phyloP scores from a whole-genome alignment of 1,284 basidiomycete species.

The Malassezia sympodialis region DNA sequence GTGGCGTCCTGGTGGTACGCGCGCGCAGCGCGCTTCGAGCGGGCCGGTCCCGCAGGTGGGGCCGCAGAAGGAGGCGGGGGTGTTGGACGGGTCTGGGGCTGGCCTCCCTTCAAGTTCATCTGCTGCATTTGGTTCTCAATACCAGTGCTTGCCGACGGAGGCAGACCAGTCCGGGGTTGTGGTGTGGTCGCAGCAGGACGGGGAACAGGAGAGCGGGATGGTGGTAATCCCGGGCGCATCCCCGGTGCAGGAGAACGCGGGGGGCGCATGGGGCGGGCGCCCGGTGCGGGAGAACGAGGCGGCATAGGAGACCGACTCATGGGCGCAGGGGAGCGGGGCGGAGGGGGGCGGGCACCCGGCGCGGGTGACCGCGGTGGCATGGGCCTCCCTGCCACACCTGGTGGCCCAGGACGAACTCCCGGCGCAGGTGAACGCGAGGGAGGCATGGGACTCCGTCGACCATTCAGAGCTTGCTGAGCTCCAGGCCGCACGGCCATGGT shows the following conservation, averaged over 20 bases:
- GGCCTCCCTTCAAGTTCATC: neutral
- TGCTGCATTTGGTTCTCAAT: neutral
- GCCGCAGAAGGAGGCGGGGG: neutral
- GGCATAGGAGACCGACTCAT: neutral
- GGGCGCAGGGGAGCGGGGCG: neutral
- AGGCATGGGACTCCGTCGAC: slow-evolving; percentile 13
- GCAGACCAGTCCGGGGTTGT: neutral
- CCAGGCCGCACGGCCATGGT: neutral
- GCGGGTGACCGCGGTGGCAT: slow-evolving; percentile 1
- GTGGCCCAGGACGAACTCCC: neutral
- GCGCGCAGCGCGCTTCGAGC: slow-evolving; percentile 42
- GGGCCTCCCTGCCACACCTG: neutral
- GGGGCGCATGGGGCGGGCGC: neutral
- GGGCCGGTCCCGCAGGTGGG: slow-evolving; percentile 23
- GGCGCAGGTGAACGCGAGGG: slow-evolving; percentile 8
- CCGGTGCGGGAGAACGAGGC: slow-evolving; percentile 8
- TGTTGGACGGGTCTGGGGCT: neutral
- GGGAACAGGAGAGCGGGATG: slow-evolving; percentile 4
- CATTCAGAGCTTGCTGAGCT: neutral
- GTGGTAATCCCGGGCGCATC: neutral
- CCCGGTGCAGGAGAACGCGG: slow-evolving; percentile 3
- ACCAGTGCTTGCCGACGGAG: neutral
- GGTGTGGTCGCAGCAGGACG: neutral
- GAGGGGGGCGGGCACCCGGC: slow-evolving; percentile 4
- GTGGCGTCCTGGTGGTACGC: slow-evolving; percentile 45